Evolutionary conservation across 805 yeast species (phyloP).

Genomic region (Nakazawaea pomicola): DNA sequence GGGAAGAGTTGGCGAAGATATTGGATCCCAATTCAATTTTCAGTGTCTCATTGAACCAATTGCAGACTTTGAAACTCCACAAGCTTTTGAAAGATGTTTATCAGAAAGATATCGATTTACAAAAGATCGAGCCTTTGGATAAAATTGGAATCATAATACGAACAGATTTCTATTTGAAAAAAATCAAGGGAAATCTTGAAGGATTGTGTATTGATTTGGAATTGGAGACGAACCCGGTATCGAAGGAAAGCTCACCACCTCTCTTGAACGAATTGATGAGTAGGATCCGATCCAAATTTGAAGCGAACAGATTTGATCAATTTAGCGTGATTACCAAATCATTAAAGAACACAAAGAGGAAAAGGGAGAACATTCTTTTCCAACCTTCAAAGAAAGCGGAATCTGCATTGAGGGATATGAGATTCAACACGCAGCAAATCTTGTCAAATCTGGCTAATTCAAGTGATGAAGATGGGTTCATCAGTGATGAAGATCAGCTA

Average conservation of each 20-base stretch:
- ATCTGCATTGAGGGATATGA: background rate
- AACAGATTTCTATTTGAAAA: conserved; percentile 6
- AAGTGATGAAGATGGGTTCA: conserved; percentile 4
- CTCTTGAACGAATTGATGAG: background rate
- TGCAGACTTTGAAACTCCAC: background rate
- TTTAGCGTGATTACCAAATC: background rate
- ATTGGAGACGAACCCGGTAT: background rate
- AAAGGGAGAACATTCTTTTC: background rate
- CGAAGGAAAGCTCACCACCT: background rate
- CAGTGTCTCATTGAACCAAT: background rate
- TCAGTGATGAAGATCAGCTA: too few relatives aligned
- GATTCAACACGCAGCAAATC: conserved; percentile 7
- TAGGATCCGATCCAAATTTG: background rate
- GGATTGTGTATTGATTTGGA: conserved; percentile 8
- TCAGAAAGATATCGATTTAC: background rate
- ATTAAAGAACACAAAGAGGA: conserved; percentile 3
- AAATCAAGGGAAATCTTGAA: conserved; percentile 4
- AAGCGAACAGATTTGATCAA: background rate
- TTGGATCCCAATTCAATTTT: background rate
- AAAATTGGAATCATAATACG: conserved; percentile 2
- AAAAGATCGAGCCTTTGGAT: background rate
- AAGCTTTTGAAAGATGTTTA: background rate
- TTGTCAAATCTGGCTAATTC: conserved; percentile 4
- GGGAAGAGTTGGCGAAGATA: background rate
- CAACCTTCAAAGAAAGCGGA: conserved; percentile 1